Percentiles rank a stretch among this genome's conserved stretches.
phyloP scores from a whole-genome alignment of 805 yeast genomes.

The Lipomyces spencermartinsiae region DNA sequence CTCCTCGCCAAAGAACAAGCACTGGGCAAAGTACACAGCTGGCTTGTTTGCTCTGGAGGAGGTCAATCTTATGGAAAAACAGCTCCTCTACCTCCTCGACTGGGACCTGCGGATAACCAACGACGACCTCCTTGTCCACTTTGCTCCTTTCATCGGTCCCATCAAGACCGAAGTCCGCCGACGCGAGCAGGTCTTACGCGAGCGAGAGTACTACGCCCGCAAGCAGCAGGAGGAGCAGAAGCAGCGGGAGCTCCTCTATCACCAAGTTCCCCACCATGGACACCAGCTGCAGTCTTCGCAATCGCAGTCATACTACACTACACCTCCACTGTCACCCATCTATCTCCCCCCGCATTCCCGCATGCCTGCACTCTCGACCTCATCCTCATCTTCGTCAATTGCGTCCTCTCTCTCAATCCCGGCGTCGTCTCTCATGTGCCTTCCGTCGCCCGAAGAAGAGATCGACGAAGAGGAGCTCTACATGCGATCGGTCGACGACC shows the following conservation, averaged over 20 bases:
- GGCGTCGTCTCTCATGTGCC: slow-evolving; percentile 28
- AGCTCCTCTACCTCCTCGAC: slow-evolving; percentile 76
- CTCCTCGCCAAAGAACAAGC: slow-evolving; percentile 92
- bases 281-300: slow-evolving; percentile 5
- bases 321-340: slow-evolving; percentile 22
- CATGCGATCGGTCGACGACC: slow-evolving; percentile 6
- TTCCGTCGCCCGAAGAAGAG: slow-evolving; percentile 31
- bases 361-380: slow-evolving; percentile 22
- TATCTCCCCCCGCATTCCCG: slow-evolving; percentile 28
- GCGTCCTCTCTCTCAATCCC: slow-evolving; percentile 26
- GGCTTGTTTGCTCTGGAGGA: slow-evolving; percentile 79
- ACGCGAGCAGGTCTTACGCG: slow-evolving; percentile 29
- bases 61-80: slow-evolving; percentile 90
- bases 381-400: slow-evolving; percentile 30
- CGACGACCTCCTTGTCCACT: slow-evolving; percentile 69
- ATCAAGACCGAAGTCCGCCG: slow-evolving; percentile 62
- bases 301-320: slow-evolving; percentile 14
- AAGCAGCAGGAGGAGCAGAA: slow-evolving; percentile 20
- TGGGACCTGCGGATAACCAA: slow-evolving; percentile 82
- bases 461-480: slow-evolving; percentile 12
- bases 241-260: slow-evolving; percentile 24
- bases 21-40: slow-evolving; percentile 92
- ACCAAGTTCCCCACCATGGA: slow-evolving; percentile 22
- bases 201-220: slow-evolving; percentile 29
- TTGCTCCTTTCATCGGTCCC: slow-evolving; percentile 77